Percentiles rank a stretch among this genome's conserved stretches.
These are phyloP conservation scores for Eucalyptus marginata DNA, from an alignment of 345 rosid genomes.

Conservation along the genomic window DNA sequence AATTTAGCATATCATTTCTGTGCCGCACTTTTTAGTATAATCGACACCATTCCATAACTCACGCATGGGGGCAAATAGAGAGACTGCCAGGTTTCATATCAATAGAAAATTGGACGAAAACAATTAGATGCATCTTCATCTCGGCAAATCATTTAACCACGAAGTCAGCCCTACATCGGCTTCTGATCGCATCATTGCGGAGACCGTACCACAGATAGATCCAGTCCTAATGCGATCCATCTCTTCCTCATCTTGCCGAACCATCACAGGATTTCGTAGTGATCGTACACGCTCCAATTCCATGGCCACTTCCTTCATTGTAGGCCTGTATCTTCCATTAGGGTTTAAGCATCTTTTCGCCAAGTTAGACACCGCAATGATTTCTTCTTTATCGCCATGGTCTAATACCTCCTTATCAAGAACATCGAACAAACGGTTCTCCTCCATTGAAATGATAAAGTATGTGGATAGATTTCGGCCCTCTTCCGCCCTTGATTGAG, in stretches of 20 bases:
- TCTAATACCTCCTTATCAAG: neutral
- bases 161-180: neutral
- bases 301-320: constrained; percentile 5
- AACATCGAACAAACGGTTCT: neutral
- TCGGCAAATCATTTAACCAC: neutral
- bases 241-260: neutral
- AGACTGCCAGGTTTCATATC: neutral
- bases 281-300: neutral
- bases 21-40: neutral
- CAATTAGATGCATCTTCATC: neutral
- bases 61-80: neutral
- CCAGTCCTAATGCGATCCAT: neutral
- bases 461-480: neutral
- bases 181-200: neutral
- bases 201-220: neutral
- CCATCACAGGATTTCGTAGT: neutral
- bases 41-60: neutral
- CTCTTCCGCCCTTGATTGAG: neutral
- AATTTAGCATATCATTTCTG: neutral
- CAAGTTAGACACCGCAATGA: neutral
- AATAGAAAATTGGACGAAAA: neutral
- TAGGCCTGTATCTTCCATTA: neutral
- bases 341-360: neutral
- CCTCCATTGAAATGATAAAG: constrained; percentile 3
- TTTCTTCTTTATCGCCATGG: neutral